Evolutionary conservation across 768 basidiomycete species (phyloP).

Genomic region (Termitomyces sp.): DNA sequence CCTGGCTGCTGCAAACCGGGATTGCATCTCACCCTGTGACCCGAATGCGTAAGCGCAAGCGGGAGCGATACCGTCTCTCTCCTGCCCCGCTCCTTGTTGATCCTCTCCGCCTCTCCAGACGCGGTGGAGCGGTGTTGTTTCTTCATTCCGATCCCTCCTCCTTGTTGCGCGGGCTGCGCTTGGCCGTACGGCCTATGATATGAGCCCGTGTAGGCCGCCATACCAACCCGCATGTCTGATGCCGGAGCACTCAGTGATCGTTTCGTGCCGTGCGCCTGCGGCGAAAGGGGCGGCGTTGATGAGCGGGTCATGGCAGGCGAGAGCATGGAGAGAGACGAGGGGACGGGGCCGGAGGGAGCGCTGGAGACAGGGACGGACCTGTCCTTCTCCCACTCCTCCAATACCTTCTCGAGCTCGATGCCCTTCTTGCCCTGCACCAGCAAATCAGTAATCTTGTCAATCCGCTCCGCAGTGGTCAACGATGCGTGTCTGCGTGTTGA

Average conservation of each 20-base stretch:
- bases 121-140: background rate
- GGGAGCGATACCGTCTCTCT: no score
- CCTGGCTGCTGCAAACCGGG: no score
- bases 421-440: constrained; percentile 66
- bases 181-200: no score
- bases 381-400: constrained; percentile 51
- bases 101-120: no score
- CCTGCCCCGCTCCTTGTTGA: no score
- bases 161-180: background rate
- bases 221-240: background rate
- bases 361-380: no score
- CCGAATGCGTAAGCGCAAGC: no score
- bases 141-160: no score
- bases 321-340: background rate
- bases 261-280: background rate
- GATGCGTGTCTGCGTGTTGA: background rate
- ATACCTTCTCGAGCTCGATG: constrained; percentile 50
- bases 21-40: no score
- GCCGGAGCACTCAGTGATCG: background rate
- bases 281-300: background rate
- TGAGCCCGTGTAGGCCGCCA: no score
- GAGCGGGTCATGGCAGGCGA: background rate
- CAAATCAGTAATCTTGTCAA: constrained; percentile 64
- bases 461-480: constrained; percentile 30
- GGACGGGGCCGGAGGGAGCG: no score